Evolutionary conservation across 1,139 yeast species (phyloP).

Genomic region (Kazachstania sp.): DNA sequence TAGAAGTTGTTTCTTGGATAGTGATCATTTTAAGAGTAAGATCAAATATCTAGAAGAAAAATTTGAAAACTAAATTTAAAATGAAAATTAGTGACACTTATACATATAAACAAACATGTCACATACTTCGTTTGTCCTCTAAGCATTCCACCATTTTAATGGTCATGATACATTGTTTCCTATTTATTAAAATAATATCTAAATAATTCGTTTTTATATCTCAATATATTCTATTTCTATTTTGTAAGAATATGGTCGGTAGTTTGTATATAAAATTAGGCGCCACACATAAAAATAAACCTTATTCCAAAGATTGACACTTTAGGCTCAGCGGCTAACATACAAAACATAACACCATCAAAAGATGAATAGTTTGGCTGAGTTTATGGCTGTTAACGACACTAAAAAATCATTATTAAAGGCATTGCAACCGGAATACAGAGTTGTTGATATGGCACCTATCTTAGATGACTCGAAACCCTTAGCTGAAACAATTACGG

Average conservation of each 20-base stretch:
- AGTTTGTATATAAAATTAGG: too few species aligned
- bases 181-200: too few species aligned
- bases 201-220: background rate
- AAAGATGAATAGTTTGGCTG: background rate
- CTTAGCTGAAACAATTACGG: constrained; percentile 3
- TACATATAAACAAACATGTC: background rate
- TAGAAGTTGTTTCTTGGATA: constrained; percentile 71
- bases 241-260: background rate
- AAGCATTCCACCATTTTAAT: background rate
- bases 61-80: constrained; percentile 2
- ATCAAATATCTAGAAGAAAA: constrained; percentile 35
- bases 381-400: background rate
- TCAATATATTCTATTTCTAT: background rate
- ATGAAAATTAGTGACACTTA: background rate
- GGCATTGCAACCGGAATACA: background rate
- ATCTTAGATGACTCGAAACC: background rate
- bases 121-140: background rate
- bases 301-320: too few species aligned
- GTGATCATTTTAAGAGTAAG: constrained; percentile 62
- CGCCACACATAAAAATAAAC: too few species aligned
- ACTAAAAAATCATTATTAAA: background rate
- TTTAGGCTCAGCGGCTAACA: background rate
- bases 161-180: too few species aligned
- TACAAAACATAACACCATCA: background rate
- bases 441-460: constrained; percentile 4